Evolutionary conservation across 2,329 filamentous ascomycete species (phyloP).

Genomic region (Diaporthe sp.): DNA sequence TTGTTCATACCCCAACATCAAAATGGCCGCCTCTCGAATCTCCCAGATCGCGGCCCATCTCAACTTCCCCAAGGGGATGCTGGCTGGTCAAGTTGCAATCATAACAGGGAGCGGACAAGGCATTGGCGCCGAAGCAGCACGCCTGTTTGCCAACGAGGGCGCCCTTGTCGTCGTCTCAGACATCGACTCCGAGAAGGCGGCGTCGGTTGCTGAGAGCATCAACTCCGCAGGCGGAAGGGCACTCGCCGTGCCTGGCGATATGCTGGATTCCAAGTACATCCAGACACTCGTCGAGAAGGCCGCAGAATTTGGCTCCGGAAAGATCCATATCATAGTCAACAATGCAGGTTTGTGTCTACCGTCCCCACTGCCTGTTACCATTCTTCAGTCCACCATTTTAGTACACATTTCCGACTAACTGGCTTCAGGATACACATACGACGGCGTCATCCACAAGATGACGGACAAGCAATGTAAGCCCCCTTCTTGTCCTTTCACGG

Average conservation of each 20-base stretch:
- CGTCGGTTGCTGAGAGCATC: slow-evolving; percentile 78
- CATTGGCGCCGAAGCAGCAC: slow-evolving; percentile 87
- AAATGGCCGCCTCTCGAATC: slow-evolving; percentile 70
- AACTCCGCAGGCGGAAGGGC: slow-evolving; percentile 76
- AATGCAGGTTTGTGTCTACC: slow-evolving; percentile 72
- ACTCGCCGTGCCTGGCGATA: slow-evolving; percentile 81
- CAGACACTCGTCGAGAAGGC: slow-evolving; percentile 79
- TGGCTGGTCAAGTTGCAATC: slow-evolving; percentile 86
- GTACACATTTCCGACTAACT: background rate
- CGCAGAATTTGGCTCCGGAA: slow-evolving; percentile 85
- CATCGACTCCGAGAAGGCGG: slow-evolving; percentile 82
- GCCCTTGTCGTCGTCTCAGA: slow-evolving; percentile 88
- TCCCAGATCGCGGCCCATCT: slow-evolving; percentile 83
- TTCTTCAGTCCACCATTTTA: background rate
- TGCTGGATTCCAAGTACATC: slow-evolving; percentile 80
- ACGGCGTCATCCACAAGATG: slow-evolving; percentile 93
- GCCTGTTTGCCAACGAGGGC: slow-evolving; percentile 88
- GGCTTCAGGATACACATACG: slow-evolving; percentile 81
- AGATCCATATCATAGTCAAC: slow-evolving; percentile 93
- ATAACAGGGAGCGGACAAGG: slow-evolving; percentile 90
- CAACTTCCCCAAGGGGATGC: slow-evolving; percentile 84
- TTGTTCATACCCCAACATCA: slow-evolving; percentile 4
- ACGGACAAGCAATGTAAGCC: slow-evolving; percentile 80
- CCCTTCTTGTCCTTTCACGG: no score
- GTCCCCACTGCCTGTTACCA: no score